These are phyloP conservation scores for Cyclotella cryptica DNA, from an alignment of 108 stramenopile species.

Conservation along the genomic window DNA sequence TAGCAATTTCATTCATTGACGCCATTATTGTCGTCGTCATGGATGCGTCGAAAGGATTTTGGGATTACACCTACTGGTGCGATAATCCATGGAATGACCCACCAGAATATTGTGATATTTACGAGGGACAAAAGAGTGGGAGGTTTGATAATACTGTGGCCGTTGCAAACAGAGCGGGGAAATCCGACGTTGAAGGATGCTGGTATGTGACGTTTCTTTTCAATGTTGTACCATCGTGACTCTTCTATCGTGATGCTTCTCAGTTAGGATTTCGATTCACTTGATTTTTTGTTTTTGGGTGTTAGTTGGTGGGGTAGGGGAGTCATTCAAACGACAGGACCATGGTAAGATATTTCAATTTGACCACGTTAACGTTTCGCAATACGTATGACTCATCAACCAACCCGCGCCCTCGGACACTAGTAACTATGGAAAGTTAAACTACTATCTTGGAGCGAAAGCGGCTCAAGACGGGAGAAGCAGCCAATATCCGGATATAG, in stretches of 20 bases:
- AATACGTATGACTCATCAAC: neutral
- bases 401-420: neutral
- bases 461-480: conserved; percentile 21
- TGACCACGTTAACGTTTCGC: neutral
- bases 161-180: conserved; percentile 24
- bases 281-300: neutral
- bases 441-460: conserved; percentile 28
- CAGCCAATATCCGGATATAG: conserved; percentile 16
- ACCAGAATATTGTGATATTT: conserved; percentile 44
- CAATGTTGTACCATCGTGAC: too few relatives aligned
- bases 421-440: conserved; percentile 27
- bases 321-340: conserved; percentile 50
- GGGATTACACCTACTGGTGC: conserved; percentile 27
- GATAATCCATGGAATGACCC: conserved; percentile 39
- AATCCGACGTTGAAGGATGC: conserved; percentile 49
- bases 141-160: conserved; percentile 21
- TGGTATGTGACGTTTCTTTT: conserved; percentile 2
- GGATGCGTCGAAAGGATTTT: neutral
- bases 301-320: neutral
- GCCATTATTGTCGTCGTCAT: neutral
- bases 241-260: too few relatives aligned
- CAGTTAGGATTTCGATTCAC: neutral
- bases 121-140: conserved; percentile 49
- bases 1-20: neutral
- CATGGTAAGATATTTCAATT: conserved; percentile 23